Percentiles rank a stretch among this genome's conserved stretches.
Conservation (phyloP, 2,329 filamentous ascomycete genomes). For the Alternaria alternata region DNA sequence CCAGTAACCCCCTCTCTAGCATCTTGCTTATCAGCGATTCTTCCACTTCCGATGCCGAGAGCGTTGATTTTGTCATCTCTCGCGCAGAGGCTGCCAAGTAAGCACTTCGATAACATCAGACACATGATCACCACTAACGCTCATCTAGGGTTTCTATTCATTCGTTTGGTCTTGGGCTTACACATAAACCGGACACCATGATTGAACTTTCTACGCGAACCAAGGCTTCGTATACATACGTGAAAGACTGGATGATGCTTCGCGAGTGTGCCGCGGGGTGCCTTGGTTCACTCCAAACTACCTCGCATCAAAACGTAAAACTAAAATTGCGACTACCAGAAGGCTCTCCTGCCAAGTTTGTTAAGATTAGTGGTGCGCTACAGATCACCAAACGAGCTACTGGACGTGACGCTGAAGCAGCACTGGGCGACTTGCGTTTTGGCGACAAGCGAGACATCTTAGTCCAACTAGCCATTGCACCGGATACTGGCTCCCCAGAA, state of each 20-base stretch:
- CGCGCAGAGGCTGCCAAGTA: slow-evolving; percentile 96
- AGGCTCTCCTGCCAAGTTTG: slow-evolving; percentile 96
- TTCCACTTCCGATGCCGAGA: slow-evolving; percentile 90
- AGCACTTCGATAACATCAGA: slow-evolving; percentile 47
- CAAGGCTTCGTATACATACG: slow-evolving; percentile 96
- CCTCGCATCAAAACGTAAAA: slow-evolving; percentile 98
- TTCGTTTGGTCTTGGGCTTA: slow-evolving; percentile 94
- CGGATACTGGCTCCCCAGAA: slow-evolving; percentile 83
- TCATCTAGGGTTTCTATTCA: slow-evolving; percentile 82
- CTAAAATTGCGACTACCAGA: slow-evolving; percentile 92
- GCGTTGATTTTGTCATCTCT: slow-evolving; percentile 97
- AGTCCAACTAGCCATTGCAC: slow-evolving; percentile 90
- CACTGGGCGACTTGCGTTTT: slow-evolving; percentile 89
- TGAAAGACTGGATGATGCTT: slow-evolving; percentile 99
- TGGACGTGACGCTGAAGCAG: slow-evolving; percentile 91
- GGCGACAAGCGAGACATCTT: slow-evolving; percentile 79
- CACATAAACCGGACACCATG: slow-evolving; percentile 98
- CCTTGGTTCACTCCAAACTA: slow-evolving; percentile 87
- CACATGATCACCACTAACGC: slow-evolving; percentile 23
- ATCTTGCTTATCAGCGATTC: slow-evolving; percentile 98
- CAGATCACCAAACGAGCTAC: slow-evolving; percentile 97
- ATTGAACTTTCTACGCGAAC: slow-evolving; percentile 95
- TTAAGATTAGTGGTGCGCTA: slow-evolving; percentile 96
- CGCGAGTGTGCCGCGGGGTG: slow-evolving; percentile 95
- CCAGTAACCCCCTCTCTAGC: slow-evolving; percentile 91